Evolutionary conservation across 2,329 filamentous ascomycete genomes (phyloP), one percentile per base, ranked within the genome.

Genomic region (Aspergillus jensenii): DNA sequence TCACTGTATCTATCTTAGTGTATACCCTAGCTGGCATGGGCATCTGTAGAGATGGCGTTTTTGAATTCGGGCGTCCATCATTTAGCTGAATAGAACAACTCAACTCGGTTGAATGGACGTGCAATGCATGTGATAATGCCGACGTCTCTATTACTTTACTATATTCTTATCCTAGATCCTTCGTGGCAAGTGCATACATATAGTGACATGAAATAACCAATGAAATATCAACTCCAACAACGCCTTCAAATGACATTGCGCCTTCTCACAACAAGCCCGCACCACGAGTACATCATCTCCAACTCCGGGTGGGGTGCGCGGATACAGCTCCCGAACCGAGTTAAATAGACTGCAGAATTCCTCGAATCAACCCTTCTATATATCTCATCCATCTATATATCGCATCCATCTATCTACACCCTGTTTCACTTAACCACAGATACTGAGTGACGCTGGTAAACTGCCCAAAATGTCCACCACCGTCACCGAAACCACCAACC

Each of bases 261-360:
- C 57, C 57, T 59, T 59, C 48, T 48, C 35, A 39, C 39, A 21
- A 58, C 56, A 59, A 52, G 49, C 43, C n/a, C 25, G 35, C 45
- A 50, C 33, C 51, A 49, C 31, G 33, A n/a, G 33, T 25, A 3
- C 74, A 77, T 62, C 27, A 76, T 78, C 51, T 73, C 71, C 12
- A 74, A 74, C 49, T 73, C 70, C 11, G 73, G 72, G 65, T 66
- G 70, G 63, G 71, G 72, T 72, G 59, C 33, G 17, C 9, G 51
- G 56, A 55, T 58, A 54, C 50, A 31, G 27, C 3, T 31, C 27
- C 37, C 33, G n/a, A 8, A 48, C 15, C 14, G 35, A 37, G 9
- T 19, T 33, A 46, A 43, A 27, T 23, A 27, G 37, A 46, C 23
- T 15, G n/a, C 25, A 15, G n/a, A 19, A 14, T n/a, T 19, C 8